Evolutionary conservation across 306 rosid genomes (phyloP).

Genomic region (Prunus mume): DNA sequence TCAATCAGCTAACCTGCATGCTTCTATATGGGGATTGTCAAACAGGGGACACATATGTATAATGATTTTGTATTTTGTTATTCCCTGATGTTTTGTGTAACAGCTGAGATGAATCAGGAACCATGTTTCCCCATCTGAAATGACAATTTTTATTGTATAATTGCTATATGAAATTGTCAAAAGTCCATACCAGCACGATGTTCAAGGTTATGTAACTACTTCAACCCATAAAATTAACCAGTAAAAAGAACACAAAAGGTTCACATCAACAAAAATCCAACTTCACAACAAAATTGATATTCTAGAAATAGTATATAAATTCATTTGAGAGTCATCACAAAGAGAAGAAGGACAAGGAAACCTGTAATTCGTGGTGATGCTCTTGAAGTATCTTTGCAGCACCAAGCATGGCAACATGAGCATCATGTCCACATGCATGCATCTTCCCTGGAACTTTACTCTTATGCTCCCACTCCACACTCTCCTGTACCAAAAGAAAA

Average conservation of each 20-base stretch:
- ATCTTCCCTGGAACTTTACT: slow-evolving; percentile 88
- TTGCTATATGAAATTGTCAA: no score
- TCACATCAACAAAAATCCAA: background rate
- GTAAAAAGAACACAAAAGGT: background rate
- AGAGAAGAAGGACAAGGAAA: slow-evolving; percentile 6
- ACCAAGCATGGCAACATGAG: slow-evolving; percentile 95
- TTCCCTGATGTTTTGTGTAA: background rate
- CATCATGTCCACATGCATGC: slow-evolving; percentile 98
- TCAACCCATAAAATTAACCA: background rate
- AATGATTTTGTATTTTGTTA: background rate
- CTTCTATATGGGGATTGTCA: background rate
- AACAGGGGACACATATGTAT: background rate
- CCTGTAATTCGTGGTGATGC: slow-evolving; percentile 44
- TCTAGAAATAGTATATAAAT: background rate
- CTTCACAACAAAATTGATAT: background rate
- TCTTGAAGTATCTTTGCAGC: slow-evolving; percentile 76
- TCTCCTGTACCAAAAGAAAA: slow-evolving; percentile 43
- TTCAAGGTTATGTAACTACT: background rate
- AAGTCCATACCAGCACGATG: background rate
- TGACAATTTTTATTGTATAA: background rate
- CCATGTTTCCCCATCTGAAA: background rate
- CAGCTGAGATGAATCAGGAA: background rate
- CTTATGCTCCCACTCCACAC: slow-evolving; percentile 85
- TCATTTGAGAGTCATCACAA: no score
- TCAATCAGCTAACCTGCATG: background rate